phyloP scores from a whole-genome alignment of 495 filamentous ascomycete species.

The Podospora comata region DNA sequence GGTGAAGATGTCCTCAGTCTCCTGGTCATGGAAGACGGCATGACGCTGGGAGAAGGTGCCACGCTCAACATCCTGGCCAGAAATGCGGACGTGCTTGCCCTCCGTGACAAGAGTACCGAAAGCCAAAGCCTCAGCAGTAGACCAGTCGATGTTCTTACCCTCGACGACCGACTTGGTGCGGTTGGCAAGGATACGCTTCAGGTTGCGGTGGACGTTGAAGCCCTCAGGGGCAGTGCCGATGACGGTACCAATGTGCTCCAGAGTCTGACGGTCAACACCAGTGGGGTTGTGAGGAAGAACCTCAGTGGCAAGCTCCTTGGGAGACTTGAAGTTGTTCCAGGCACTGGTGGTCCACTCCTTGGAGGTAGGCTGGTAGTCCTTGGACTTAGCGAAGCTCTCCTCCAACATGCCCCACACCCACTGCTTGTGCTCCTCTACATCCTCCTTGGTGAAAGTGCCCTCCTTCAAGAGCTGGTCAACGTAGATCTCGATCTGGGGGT shows the following conservation, averaged over 20 bases:
- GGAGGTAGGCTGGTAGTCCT: conserved; percentile 92
- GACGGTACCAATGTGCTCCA: conserved; percentile 74
- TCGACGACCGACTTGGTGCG: conserved; percentile 90
- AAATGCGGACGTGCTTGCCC: conserved; percentile 94
- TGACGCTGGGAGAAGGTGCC: conserved; percentile 99
- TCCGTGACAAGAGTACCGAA: conserved; percentile 88
- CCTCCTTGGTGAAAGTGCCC: conserved; percentile 92
- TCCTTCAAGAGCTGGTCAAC: conserved; percentile 82
- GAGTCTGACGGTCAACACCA: conserved; percentile 62
- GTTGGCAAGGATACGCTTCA: conserved; percentile 90
- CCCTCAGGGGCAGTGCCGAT: conserved; percentile 75
- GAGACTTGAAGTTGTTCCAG: conserved; percentile 98
- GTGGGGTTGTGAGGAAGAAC: conserved; percentile 90
- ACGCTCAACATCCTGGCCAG: conserved; percentile 98
- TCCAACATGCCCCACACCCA: conserved; percentile 99
- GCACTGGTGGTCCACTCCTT: conserved; percentile 98
- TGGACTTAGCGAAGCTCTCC: conserved; percentile 93
- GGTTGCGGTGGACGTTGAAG: conserved; percentile 86
- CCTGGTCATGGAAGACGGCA: conserved; percentile 95
- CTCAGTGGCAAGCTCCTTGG: conserved; percentile 94
- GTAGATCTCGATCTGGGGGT: conserved; percentile 80
- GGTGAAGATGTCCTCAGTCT: conserved; percentile 86
- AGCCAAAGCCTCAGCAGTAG: conserved; percentile 93
- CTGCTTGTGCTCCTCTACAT: conserved; percentile 98
- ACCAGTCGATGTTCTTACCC: conserved; percentile 94